phyloP scores from a whole-genome alignment of 2,329 filamentous ascomycete genomes.

The Pestalotiopsis sp. region DNA sequence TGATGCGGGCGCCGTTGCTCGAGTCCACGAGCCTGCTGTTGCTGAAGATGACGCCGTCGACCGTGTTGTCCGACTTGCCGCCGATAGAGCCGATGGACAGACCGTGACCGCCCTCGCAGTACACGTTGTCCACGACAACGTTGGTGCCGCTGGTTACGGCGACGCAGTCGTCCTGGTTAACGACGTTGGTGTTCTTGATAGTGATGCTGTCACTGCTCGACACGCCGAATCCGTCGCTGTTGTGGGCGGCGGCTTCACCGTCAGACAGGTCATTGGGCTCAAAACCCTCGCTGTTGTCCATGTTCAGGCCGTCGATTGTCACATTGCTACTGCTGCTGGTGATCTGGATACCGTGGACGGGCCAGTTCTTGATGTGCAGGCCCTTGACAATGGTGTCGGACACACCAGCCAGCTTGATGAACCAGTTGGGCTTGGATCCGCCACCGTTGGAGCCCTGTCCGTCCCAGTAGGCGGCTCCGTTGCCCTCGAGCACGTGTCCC shows the following conservation, averaged over 20 bases:
- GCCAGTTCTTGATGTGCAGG: slow-evolving; percentile 33
- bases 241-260: slow-evolving; percentile 40
- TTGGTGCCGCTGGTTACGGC: slow-evolving; percentile 59
- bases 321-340: neutral
- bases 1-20: slow-evolving; percentile 55
- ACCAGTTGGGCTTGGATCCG: slow-evolving; percentile 36
- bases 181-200: slow-evolving; percentile 52
- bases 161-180: slow-evolving; percentile 64
- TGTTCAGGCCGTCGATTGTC: slow-evolving; percentile 21
- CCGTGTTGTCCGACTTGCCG: slow-evolving; percentile 49
- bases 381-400: slow-evolving; percentile 33
- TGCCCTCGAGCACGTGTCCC: slow-evolving; percentile 21
- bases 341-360: slow-evolving; percentile 11
- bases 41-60: slow-evolving; percentile 47
- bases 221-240: slow-evolving; percentile 59
- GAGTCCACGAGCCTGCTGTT: slow-evolving; percentile 47
- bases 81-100: slow-evolving; percentile 56
- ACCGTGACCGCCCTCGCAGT: slow-evolving; percentile 49
- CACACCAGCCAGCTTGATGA: slow-evolving; percentile 42
- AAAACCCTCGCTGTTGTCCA: slow-evolving; percentile 14
- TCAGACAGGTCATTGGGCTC: slow-evolving; percentile 17
- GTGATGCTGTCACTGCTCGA: slow-evolving; percentile 47
- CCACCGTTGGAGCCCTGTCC: slow-evolving; percentile 10
- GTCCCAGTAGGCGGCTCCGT: slow-evolving; percentile 12
- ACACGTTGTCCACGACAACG: slow-evolving; percentile 41